Evolutionary conservation across 345 rosid species (phyloP), one percentile per base, ranked within the genome.

Genomic region (Boechera divaricarpa): DNA sequence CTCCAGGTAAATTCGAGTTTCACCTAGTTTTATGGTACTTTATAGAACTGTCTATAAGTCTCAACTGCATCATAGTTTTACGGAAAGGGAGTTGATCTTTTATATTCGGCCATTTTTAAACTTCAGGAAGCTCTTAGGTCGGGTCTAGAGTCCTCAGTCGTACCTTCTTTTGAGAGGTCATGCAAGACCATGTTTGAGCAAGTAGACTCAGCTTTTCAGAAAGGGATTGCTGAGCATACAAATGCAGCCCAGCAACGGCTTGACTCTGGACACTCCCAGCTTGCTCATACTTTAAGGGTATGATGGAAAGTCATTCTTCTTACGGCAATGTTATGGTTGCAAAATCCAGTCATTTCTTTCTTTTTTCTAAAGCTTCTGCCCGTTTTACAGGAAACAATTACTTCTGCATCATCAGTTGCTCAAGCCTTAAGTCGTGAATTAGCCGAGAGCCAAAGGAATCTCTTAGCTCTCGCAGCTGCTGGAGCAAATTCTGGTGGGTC

Each of bases 141-240:
- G 48, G 72, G 86, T 79, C 61, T 94, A 69, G 97, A 90, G 83
- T 83, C 91, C 64, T 92, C 90, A 26, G 75, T 90, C 63, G 78
- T 90, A 69, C 99, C 99, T 80, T 88, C 98, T 70, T 94, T 94
- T 84, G 97, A 94, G 84, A 88, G 74, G 85, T 84, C 98, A 15
- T 94, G 96, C 85, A 89, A 86, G 84, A 84, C 90, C 41, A 87
- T 92, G 97, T 94, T 94, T 83, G 97, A 87, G 54, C 98, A 94
- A 85, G 85, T 94, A 1, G 95, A 94, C 84, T 73, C 90, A 32
- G 75, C 96, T 28, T 92, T 94, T 66, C 93, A 86, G 82, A 89
- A 86, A 79, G 98, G 96, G 81, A 83, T 94, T 72, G 67, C 77
- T 16, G 93, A 92, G 74, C 97, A 90, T 85, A 86, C 89, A 79